Conservation (phyloP, 352 stramenopile genomes). For the Globisporangium irregulare region DNA sequence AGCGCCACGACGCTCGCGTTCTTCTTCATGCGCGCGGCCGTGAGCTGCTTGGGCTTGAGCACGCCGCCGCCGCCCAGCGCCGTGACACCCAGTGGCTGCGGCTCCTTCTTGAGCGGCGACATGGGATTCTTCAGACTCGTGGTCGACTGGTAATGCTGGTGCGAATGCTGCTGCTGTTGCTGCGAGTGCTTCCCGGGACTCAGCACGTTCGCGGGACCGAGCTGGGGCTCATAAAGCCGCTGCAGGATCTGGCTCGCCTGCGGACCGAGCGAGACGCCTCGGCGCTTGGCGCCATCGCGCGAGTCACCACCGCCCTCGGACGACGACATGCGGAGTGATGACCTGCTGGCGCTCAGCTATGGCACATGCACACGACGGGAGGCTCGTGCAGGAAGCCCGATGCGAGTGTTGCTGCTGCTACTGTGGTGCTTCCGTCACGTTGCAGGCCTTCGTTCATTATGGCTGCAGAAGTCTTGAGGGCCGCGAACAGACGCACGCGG, state of each 20-base stretch:
- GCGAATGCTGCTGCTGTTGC: not conserved
- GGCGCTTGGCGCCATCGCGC: conserved; percentile 56
- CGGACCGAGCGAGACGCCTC: conserved; percentile 41
- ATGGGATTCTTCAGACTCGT: conserved; percentile 6
- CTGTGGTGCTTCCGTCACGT: not conserved
- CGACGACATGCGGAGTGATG: conserved; percentile 8
- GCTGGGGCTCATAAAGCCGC: conserved; percentile 61
- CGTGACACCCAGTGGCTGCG: not conserved
- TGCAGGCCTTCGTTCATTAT: not conserved
- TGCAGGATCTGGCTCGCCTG: conserved; percentile 63
- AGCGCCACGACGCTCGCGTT: conserved; percentile 40
- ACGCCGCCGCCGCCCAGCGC: conserved; percentile 7
- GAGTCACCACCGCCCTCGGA: conserved; percentile 3
- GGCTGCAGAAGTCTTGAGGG: not conserved
- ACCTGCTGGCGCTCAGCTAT: not conserved
- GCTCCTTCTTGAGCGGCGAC: conserved; percentile 20
- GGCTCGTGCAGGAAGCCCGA: not conserved
- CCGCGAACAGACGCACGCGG: not conserved
- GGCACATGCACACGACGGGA: not conserved
- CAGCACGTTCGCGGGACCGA: conserved; percentile 27
- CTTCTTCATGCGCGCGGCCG: conserved; percentile 36
- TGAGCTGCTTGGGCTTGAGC: conserved; percentile 39
- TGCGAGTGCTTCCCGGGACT: conserved; percentile 4
- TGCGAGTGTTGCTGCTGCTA: not conserved
- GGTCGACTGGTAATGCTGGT: not conserved